Evolutionary conservation across 2,329 filamentous ascomycete genomes (phyloP), one percentile per base, ranked within the genome.

Genomic region (Ascocoryne sarcoides): DNA sequence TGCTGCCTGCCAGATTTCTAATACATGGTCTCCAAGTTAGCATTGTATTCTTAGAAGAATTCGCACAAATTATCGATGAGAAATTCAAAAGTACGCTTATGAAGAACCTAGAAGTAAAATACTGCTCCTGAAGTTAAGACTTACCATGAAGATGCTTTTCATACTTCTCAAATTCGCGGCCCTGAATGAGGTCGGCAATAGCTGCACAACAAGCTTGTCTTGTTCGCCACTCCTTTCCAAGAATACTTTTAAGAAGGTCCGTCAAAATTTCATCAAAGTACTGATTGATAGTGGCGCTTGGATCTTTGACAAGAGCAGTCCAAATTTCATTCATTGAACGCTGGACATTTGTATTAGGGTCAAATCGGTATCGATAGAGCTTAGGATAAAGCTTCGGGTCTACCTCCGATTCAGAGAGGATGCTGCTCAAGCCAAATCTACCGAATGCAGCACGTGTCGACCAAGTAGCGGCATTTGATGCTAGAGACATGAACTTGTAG

Each of bases 241-340:
- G 63, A 31, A 96, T 84, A 56, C 83, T 93, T 51, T 79, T 81
- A 21, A 98, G 68, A 5, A 96, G 66, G 58, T 98, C 92, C 8
- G 81, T 71, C 68, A 98, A 82, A 53, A 98, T 96, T 7, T 77
- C 76, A 49, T 94, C 83, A 56, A 96, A 95, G 61, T 96, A 75
- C 14, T 71, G 68, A 48, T 92, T 81, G 32, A 96, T 75, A 0
- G 84, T 84, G 1, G 74, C 70, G 14, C 76, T 79, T 1, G 86
- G 76, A 52, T 96, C 88, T 57, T 93, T 94, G 39, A 96, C 88
- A n/a, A 98, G 66, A 0, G 90, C 82, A 54, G 84, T 89, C 92
- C 92, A 98, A 50, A 98, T 96, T 47, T 93, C 87, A 42, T 94
- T 89, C 92, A 98, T 98, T 1, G 90, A 95, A 35, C 80, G 75